Evolutionary conservation across 2,329 filamentous ascomycete species (phyloP).

Genomic region (Pezicula neosporulosa): DNA sequence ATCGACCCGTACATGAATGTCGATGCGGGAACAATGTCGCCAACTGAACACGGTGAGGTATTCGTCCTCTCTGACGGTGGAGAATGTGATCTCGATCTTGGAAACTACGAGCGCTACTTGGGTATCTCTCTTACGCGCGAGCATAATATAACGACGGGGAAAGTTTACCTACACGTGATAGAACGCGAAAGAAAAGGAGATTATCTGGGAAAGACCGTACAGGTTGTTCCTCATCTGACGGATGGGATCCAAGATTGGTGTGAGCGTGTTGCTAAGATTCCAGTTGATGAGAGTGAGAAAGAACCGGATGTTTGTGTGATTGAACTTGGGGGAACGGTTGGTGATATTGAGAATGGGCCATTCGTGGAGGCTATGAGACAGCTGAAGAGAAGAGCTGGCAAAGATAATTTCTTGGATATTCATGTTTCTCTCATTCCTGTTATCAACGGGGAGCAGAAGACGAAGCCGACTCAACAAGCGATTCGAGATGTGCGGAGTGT

Average conservation of each 20-base stretch:
- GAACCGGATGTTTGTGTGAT: slow-evolving; percentile 91
- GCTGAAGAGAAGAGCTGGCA: slow-evolving; percentile 67
- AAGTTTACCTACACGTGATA: slow-evolving; percentile 90
- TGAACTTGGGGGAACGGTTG: slow-evolving; percentile 63
- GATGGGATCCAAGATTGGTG: slow-evolving; percentile 93
- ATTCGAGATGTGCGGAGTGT: slow-evolving; percentile 51
- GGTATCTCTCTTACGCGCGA: slow-evolving; percentile 74
- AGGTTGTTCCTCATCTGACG: slow-evolving; percentile 90
- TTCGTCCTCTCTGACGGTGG: slow-evolving; percentile 85
- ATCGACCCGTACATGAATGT: neutral
- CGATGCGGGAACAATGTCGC: slow-evolving; percentile 66
- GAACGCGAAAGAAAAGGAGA: slow-evolving; percentile 59
- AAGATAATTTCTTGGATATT: slow-evolving; percentile 82
- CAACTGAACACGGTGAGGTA: slow-evolving; percentile 69
- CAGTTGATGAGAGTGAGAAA: slow-evolving; percentile 79
- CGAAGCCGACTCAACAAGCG: slow-evolving; percentile 92
- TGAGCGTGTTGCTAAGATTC: slow-evolving; percentile 76
- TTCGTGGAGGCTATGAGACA: slow-evolving; percentile 87
- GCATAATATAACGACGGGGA: slow-evolving; percentile 96
- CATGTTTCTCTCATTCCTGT: slow-evolving; percentile 85
- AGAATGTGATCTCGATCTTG: slow-evolving; percentile 71
- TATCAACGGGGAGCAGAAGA: slow-evolving; percentile 73
- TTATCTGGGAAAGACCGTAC: slow-evolving; percentile 85
- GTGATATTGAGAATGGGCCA: slow-evolving; percentile 83
- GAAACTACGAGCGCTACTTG: slow-evolving; percentile 79